phyloP scores from a whole-genome alignment of 2,329 filamentous ascomycete genomes.

The Hypoxylon sp. region DNA sequence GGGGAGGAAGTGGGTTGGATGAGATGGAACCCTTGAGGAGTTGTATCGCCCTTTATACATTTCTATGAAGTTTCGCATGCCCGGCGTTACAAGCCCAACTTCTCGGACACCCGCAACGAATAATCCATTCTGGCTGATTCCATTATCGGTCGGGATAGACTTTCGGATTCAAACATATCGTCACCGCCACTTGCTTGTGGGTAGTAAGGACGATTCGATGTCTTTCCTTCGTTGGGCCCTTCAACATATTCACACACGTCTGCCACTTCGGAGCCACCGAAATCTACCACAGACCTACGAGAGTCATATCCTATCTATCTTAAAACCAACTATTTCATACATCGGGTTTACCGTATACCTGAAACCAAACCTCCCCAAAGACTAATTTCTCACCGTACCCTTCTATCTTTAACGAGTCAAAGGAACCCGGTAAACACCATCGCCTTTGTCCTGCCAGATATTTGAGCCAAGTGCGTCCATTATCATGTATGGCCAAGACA shows the following conservation, averaged over 20 bases:
- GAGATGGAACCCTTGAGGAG: not conserved
- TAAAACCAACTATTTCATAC: too few relatives aligned
- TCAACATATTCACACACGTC: conserved; percentile 16
- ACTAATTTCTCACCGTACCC: not conserved
- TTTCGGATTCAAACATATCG: conserved; percentile 11
- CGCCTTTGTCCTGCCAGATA: conserved; percentile 10
- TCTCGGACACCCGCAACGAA: not conserved
- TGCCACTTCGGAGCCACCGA: conserved; percentile 1
- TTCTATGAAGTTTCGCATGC: not conserved
- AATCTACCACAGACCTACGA: not conserved
- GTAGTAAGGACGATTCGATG: too few relatives aligned
- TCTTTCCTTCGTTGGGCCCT: too few relatives aligned
- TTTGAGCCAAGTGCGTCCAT: conserved; percentile 2
- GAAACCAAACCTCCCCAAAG: conserved; percentile 4
- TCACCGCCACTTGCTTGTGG: conserved; percentile 25
- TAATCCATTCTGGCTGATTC: conserved; percentile 15
- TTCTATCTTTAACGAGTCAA: not conserved
- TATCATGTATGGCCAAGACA: not conserved
- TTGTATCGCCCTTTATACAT: conserved; percentile 10
- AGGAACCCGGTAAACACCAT: not conserved
- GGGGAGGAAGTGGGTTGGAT: not conserved
- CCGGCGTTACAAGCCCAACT: not conserved
- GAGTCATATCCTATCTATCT: not conserved
- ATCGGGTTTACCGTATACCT: too few relatives aligned
- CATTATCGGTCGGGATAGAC: conserved; percentile 12